These are phyloP conservation scores for Candida sojae DNA, from an alignment of 1,139 yeast species.

Conservation along the genomic window DNA sequence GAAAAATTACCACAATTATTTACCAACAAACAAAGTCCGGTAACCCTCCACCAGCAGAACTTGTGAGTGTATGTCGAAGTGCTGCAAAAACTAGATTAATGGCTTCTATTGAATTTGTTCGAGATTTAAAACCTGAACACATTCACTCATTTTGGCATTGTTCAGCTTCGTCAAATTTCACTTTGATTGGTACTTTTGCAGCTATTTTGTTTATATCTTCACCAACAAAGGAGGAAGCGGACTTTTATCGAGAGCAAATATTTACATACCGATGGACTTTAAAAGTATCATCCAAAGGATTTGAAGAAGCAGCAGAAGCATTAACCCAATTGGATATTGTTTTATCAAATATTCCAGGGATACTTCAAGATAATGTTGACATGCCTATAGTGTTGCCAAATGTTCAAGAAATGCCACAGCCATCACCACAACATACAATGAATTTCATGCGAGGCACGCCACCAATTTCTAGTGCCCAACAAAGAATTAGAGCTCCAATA, in stretches of 20 bases:
- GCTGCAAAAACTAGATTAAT: slow-evolving; percentile 81
- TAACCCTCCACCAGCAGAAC: slow-evolving; percentile 54
- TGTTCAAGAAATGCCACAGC: slow-evolving; percentile 21
- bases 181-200: slow-evolving; percentile 85
- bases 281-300: slow-evolving; percentile 70
- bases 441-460: background rate
- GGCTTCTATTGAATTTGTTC: slow-evolving; percentile 81
- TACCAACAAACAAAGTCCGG: slow-evolving; percentile 42
- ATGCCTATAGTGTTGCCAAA: slow-evolving; percentile 42
- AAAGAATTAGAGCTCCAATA: slow-evolving; percentile 8
- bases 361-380: slow-evolving; percentile 49
- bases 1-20: slow-evolving; percentile 70
- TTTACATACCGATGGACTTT: slow-evolving; percentile 76
- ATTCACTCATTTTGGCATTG: slow-evolving; percentile 89
- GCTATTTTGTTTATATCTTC: slow-evolving; percentile 71
- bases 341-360: slow-evolving; percentile 66
- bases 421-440: slow-evolving; percentile 3
- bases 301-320: slow-evolving; percentile 74
- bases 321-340: slow-evolving; percentile 66
- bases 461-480: slow-evolving; percentile 1
- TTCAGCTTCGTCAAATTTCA: slow-evolving; percentile 72
- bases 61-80: slow-evolving; percentile 68
- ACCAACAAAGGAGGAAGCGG: slow-evolving; percentile 59
- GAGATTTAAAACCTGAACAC: slow-evolving; percentile 77
- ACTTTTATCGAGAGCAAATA: slow-evolving; percentile 63